These are phyloP conservation scores for Claviceps sorghi DNA, from an alignment of 2,329 filamentous ascomycete species.

Conservation along the genomic window DNA sequence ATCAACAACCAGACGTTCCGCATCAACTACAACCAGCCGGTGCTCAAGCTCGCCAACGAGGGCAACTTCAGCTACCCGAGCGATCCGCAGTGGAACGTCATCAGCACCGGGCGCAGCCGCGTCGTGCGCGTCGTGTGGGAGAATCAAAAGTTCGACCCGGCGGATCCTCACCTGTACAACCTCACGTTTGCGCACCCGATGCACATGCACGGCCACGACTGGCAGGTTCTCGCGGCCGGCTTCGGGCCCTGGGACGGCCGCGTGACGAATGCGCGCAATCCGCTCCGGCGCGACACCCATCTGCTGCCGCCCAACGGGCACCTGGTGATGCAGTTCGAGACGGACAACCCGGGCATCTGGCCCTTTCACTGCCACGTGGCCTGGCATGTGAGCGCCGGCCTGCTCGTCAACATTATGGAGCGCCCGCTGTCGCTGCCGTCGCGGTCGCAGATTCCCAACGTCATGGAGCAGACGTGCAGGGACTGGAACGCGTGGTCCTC, in stretches of 20 bases:
- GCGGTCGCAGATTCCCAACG: neutral
- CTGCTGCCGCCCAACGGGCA: slow-evolving; percentile 29
- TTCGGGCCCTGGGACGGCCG: slow-evolving; percentile 10
- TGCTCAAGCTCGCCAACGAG: neutral
- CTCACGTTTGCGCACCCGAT: slow-evolving; percentile 17
- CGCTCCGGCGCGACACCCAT: slow-evolving; percentile 37
- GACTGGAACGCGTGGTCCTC: neutral
- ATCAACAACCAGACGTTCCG: neutral
- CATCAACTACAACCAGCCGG: neutral
- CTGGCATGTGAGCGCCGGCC: slow-evolving; percentile 22
- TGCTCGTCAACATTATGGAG: neutral
- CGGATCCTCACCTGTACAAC: slow-evolving; percentile 8
- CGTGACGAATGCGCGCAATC: slow-evolving; percentile 20
- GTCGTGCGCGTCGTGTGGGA: neutral
- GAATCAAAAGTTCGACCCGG: neutral
- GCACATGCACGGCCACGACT: slow-evolving; percentile 24
- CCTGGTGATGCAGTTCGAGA: slow-evolving; percentile 34
- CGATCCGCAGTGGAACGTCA: neutral
- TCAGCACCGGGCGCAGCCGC: neutral
- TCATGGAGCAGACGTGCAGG: neutral
- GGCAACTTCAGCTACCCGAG: slow-evolving; percentile 1
- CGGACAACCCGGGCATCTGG: slow-evolving; percentile 35
- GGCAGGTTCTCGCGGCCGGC: slow-evolving; percentile 14
- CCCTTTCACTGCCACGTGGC: slow-evolving; percentile 36
- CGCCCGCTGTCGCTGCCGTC: neutral